Conservation (phyloP, 1,284 basidiomycete genomes). For the Neonothopanus nambi region DNA sequence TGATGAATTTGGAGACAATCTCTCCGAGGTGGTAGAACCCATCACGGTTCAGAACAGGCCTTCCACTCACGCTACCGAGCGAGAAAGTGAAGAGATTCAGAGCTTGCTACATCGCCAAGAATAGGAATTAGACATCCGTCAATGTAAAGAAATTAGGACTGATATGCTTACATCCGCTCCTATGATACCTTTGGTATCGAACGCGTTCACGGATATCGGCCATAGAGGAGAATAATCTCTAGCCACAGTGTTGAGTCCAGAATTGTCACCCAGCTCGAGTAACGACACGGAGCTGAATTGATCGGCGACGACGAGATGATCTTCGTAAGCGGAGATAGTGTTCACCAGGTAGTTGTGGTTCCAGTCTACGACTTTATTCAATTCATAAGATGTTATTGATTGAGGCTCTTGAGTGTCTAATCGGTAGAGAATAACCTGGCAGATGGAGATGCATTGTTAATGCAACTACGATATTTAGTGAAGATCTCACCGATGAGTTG, state of each 20-base stretch:
- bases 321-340: constrained; percentile 52
- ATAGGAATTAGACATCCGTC: not conserved
- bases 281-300: constrained; percentile 81
- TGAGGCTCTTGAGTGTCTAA: constrained; percentile 35
- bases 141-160: not conserved
- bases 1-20: constrained; percentile 66
- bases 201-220: constrained; percentile 61
- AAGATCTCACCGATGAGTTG: constrained; percentile 68
- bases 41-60: constrained; percentile 52
- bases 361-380: constrained; percentile 60
- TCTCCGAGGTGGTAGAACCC: constrained; percentile 74
- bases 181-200: constrained; percentile 60
- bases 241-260: constrained; percentile 60
- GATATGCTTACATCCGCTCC: constrained; percentile 72
- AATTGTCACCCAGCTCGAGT: constrained; percentile 48
- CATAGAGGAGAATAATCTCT: constrained; percentile 80
- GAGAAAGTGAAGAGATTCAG: constrained; percentile 77
- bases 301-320: constrained; percentile 72
- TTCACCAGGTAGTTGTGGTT: constrained; percentile 81
- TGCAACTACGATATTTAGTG: not conserved
- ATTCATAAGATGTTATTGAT: constrained; percentile 23
- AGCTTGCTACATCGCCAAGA: constrained; percentile 51
- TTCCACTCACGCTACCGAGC: constrained; percentile 40
- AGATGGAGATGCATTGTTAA: not conserved
- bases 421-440: constrained; percentile 47